Percentiles rank a stretch among this genome's conserved stretches.
phyloP scores from a whole-genome alignment of 2,329 filamentous ascomycete species.

The Scopulariopsis brevicaulis region DNA sequence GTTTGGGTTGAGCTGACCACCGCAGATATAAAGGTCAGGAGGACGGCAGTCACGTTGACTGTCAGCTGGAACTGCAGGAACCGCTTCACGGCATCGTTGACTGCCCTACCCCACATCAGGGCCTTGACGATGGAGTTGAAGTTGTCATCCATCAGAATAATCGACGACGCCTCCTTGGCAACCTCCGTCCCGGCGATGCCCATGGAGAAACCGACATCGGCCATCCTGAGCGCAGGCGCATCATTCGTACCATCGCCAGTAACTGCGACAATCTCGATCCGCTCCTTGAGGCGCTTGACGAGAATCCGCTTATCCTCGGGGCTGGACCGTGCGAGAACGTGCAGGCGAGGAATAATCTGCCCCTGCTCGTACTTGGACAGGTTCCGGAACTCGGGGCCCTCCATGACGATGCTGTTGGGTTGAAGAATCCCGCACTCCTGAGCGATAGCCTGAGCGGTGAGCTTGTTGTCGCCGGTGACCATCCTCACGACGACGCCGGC shows the following conservation, averaged over 20 bases:
- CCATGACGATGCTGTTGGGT: constrained; percentile 58
- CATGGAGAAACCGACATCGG: constrained; percentile 80
- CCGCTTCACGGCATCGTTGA: constrained; percentile 68
- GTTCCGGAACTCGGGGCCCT: constrained; percentile 69
- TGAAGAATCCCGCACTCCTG: constrained; percentile 67
- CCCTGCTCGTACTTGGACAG: constrained; percentile 54
- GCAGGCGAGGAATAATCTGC: constrained; percentile 55
- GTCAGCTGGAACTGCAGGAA: constrained; percentile 71
- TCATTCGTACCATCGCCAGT: constrained; percentile 81
- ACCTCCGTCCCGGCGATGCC: constrained; percentile 75
- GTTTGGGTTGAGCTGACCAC: constrained; percentile 57
- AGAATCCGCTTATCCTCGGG: constrained; percentile 68
- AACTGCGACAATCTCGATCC: constrained; percentile 69
- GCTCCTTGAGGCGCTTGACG: constrained; percentile 58
- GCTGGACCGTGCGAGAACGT: constrained; percentile 63
- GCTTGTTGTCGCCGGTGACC: constrained; percentile 75
- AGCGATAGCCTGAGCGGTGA: constrained; percentile 70
- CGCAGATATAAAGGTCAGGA: constrained; percentile 79
- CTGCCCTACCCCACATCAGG: constrained; percentile 67
- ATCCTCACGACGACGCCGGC: constrained; percentile 74
- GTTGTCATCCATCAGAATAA: constrained; percentile 82
- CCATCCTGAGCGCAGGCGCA: constrained; percentile 68
- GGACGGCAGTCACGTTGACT: constrained; percentile 85
- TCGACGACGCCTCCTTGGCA: constrained; percentile 74
- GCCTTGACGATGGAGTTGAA: constrained; percentile 81